Evolutionary conservation across 2,329 filamentous ascomycete species (phyloP).

Genomic region (Curvularia hawaiiensis): DNA sequence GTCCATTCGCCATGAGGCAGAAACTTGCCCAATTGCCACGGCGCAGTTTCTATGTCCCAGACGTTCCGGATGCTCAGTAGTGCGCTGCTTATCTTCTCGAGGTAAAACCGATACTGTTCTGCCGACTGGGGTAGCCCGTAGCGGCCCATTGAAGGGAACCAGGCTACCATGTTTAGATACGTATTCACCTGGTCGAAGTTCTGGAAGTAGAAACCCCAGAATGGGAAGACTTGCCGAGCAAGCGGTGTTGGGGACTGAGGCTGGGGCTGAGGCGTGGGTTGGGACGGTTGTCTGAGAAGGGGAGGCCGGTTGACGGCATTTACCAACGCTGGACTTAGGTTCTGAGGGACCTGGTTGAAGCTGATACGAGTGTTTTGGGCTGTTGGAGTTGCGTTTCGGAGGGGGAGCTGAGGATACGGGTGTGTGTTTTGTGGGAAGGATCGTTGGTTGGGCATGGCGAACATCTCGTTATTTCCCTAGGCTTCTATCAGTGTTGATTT

Average conservation of each 20-base stretch:
- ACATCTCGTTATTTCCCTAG: not conserved
- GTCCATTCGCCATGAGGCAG: constrained; percentile 5
- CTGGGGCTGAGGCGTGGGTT: not conserved
- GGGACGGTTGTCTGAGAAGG: not conserved
- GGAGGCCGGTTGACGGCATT: not conserved
- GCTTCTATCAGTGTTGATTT: not conserved
- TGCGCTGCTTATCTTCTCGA: not conserved
- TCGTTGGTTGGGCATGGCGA: not conserved
- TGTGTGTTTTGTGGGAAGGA: not conserved
- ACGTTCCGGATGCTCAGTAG: not conserved
- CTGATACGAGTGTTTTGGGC: not conserved
- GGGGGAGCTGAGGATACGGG: not conserved
- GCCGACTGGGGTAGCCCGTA: constrained; percentile 2
- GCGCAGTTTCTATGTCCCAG: not conserved
- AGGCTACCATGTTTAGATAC: not conserved
- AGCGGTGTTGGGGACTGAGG: not conserved
- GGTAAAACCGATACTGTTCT: not conserved
- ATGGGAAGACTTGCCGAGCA: not conserved
- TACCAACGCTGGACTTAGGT: not conserved
- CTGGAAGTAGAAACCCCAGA: constrained; percentile 1
- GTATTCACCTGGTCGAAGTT: not conserved
- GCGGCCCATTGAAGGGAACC: constrained; percentile 2
- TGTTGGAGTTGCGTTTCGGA: not conserved
- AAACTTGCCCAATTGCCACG: not conserved
- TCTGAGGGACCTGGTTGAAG: not conserved